phyloP scores from a whole-genome alignment of 2,329 filamentous ascomycete genomes.

The Fusarium mexicanum region DNA sequence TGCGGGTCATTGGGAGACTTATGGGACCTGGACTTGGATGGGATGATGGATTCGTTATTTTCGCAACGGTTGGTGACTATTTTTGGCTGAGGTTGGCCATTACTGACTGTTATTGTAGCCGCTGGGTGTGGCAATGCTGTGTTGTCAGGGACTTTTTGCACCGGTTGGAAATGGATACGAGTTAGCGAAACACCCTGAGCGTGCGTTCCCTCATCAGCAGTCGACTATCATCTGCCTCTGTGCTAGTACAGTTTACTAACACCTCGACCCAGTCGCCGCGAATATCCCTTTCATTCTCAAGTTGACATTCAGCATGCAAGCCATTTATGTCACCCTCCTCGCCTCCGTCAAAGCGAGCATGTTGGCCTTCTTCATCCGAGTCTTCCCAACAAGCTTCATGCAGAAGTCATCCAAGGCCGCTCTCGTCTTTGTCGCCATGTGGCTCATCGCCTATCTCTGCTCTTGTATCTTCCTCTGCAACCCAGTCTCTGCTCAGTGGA shows the following conservation, averaged over 20 bases:
- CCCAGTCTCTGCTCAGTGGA: constrained; percentile 57
- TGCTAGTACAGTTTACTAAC: background rate
- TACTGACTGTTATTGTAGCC: constrained; percentile 32
- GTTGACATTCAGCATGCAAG: constrained; percentile 43
- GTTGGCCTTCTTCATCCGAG: constrained; percentile 43
- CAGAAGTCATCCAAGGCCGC: constrained; percentile 44
- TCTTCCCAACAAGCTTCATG: constrained; percentile 42
- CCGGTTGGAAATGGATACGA: constrained; percentile 41
- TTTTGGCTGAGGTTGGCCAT: no score
- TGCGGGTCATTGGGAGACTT: constrained; percentile 44
- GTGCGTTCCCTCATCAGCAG: constrained; percentile 17
- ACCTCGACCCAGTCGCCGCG: background rate
- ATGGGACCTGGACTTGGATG: constrained; percentile 47
- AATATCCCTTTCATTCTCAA: constrained; percentile 44
- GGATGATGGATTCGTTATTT: constrained; percentile 47
- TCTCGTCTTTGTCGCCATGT: constrained; percentile 50
- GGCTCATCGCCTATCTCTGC: constrained; percentile 55
- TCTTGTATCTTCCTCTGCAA: constrained; percentile 57
- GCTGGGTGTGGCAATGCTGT: constrained; percentile 41
- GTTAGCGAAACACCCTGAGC: constrained; percentile 21
- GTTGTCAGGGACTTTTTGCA: constrained; percentile 43
- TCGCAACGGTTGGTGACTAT: constrained; percentile 35
- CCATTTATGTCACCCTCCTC: constrained; percentile 40
- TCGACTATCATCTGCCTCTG: background rate
- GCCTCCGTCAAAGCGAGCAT: constrained; percentile 42